Evolutionary conservation across 108 stramenopile genomes (phyloP).

Genomic region (Mediolabrus comicus): DNA sequence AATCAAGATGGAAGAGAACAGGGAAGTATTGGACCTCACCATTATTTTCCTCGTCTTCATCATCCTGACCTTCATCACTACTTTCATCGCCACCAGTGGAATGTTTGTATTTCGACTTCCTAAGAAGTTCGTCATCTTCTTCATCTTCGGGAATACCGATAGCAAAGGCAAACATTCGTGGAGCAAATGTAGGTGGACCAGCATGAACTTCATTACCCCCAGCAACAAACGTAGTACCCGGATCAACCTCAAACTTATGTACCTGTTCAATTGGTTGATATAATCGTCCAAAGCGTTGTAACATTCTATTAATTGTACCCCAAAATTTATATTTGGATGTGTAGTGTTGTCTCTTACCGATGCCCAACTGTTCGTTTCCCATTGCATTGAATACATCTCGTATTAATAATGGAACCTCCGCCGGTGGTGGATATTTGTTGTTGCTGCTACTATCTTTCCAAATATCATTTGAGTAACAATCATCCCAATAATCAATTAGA

Average conservation of each 20-base stretch:
- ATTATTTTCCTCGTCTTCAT: slow-evolving; percentile 30
- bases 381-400: no score
- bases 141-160: slow-evolving; percentile 56
- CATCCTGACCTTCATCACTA: slow-evolving; percentile 7
- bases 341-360: slow-evolving; percentile 13
- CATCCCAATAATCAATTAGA: slow-evolving; percentile 22
- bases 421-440: slow-evolving; percentile 11
- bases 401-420: slow-evolving; percentile 20
- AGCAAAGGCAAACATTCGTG: slow-evolving; percentile 77
- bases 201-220: slow-evolving; percentile 78
- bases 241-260: slow-evolving; percentile 26
- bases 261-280: slow-evolving; percentile 49
- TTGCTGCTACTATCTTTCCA: background rate
- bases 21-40: slow-evolving; percentile 73
- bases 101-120: background rate
- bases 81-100: slow-evolving; percentile 22
- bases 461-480: slow-evolving; percentile 22
- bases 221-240: slow-evolving; percentile 61
- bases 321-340: slow-evolving; percentile 48
- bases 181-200: slow-evolving; percentile 48
- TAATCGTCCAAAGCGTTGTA: slow-evolving; percentile 61
- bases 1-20: slow-evolving; percentile 63
- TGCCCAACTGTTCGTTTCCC: no score
- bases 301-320: slow-evolving; percentile 38
- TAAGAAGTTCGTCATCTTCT: background rate